Evolutionary conservation across 139 green algal genomes (phyloP), one percentile per base, ranked within the genome.

Genomic region (Choricystis sp.): DNA sequence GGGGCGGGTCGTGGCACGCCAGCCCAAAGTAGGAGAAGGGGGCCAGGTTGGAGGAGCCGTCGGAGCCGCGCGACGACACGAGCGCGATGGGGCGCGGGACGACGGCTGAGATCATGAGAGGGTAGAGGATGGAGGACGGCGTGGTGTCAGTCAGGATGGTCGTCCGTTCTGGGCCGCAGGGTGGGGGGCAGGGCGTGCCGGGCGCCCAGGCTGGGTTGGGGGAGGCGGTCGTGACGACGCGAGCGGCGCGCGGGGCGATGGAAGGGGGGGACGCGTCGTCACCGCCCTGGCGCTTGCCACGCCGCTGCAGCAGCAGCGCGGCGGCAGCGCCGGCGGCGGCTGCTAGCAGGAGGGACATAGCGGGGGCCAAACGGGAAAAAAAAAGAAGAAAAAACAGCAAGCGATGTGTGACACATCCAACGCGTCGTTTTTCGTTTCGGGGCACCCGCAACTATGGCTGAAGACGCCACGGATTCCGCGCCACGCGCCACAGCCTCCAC

Each of bases 11-110:
- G 64, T 96, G 88, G 3, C 71, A 64, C 75, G 96, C 70, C 2
- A 78, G 75, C 25, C 86, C 86, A 70, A 96, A 96, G 70, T 96
- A 96, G 56, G 60, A 81, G 77, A 88, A 96, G 5, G 89, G 90
- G 2, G 86, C 72, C 20, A 96, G 63, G 61, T 95, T 94, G 25
- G 74, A 58, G 23, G 59, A 27, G 25, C 81, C 81, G 30, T 79
- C 66, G 0, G 59, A 29, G 63, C 58, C 77, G 16, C 86, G 49
- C 9, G 68, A 81, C 2, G 81, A 95, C 22, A 91, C 73, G 63
- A 96, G 85, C 24, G 80, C 89, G 23, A 96, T 84, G 31, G 90
- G 90, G 0, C 90, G 68, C 0, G 90, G 90, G 3, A 91, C 80
- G 0, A 92, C 64, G 0, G 78, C 66, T 27, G 76, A 88, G 63